Evolutionary conservation across 306 rosid species (phyloP).

Genomic region (Luffa aegyptiaca): DNA sequence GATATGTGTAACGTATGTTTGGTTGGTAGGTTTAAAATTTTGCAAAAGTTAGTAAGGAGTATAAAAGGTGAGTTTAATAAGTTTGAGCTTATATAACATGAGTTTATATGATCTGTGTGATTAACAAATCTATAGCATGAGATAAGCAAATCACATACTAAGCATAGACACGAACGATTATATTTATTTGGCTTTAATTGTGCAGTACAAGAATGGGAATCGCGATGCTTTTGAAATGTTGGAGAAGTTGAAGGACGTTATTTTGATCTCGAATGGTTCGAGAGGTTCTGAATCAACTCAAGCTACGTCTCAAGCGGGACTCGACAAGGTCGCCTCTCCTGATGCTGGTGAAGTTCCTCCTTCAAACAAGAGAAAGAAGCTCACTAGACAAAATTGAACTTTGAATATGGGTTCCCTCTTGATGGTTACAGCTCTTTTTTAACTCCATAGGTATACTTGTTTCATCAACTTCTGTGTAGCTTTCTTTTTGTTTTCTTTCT

Average conservation of each 20-base stretch:
- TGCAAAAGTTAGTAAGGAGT: background rate
- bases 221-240: background rate
- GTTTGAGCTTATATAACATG: too few species aligned
- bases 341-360: background rate
- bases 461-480: background rate
- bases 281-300: background rate
- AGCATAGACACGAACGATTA: background rate
- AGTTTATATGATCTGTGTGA: background rate
- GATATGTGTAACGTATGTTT: background rate
- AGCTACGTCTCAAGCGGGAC: background rate
- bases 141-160: background rate
- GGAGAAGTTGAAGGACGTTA: constrained; percentile 10
- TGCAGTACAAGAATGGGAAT: constrained; percentile 14
- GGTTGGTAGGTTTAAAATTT: background rate
- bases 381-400: background rate
- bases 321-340: background rate
- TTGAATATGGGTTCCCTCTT: background rate
- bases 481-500: background rate
- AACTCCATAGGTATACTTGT: background rate
- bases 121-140: background rate
- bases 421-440: background rate
- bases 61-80: too few species aligned
- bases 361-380: constrained; percentile 2
- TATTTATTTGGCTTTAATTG: background rate
- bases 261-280: background rate